Evolutionary conservation across 805 yeast genomes (phyloP).

Genomic region (Kazachstania martiniae): DNA sequence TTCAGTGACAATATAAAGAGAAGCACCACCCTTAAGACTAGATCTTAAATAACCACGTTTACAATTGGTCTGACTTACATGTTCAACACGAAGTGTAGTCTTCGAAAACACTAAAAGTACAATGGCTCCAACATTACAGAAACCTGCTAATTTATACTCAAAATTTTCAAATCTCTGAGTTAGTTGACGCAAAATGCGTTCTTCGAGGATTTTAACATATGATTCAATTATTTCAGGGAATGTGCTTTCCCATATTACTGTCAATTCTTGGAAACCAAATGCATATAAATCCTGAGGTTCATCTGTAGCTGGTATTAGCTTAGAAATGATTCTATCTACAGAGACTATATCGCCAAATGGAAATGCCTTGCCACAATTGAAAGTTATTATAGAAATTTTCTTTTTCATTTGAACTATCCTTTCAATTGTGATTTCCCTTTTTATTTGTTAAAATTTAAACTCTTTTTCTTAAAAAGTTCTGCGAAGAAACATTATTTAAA

Average conservation of each 20-base stretch:
- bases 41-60: conserved; percentile 52
- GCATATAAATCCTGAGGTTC: conserved; percentile 33
- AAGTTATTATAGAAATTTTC: conserved; percentile 30
- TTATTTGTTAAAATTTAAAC: not conserved
- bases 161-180: conserved; percentile 26
- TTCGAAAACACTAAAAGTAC: conserved; percentile 40
- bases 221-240: conserved; percentile 29
- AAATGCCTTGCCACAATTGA: conserved; percentile 44
- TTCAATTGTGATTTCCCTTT: not conserved
- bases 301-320: conserved; percentile 24
- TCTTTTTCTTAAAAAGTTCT: not conserved
- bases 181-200: conserved; percentile 29
- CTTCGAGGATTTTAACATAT: conserved; percentile 30
- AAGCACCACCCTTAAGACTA: conserved; percentile 67
- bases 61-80: conserved; percentile 24
- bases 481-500: too few species aligned
- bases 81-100: conserved; percentile 28
- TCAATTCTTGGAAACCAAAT: conserved; percentile 59
- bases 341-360: conserved; percentile 29
- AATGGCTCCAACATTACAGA: conserved; percentile 44
- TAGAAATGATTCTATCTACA: conserved; percentile 25
- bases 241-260: conserved; percentile 45
- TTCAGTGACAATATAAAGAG: conserved; percentile 30
- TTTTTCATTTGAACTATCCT: conserved; percentile 6
- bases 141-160: conserved; percentile 33